These are phyloP conservation scores for Eucalyptus regnans DNA, from an alignment of 345 rosid genomes.

Conservation along the genomic window DNA sequence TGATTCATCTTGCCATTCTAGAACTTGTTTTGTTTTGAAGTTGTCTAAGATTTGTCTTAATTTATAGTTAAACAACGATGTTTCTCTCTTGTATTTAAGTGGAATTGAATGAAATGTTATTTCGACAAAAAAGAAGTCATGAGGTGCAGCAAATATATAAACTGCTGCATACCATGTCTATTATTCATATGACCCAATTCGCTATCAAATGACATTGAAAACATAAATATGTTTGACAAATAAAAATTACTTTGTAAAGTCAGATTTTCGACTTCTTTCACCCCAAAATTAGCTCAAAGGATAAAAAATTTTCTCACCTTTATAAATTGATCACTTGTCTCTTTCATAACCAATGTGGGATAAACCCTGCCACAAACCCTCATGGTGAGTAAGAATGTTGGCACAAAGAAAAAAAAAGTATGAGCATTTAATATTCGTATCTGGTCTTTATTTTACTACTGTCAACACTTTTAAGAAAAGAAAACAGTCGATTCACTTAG, in stretches of 20 bases:
- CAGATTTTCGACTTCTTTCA: fast-evolving
- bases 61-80: no score
- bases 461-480: not conserved
- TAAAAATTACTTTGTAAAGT: not conserved
- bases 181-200: not conserved
- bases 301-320: fast-evolving
- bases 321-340: no score
- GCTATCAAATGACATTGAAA: not conserved
- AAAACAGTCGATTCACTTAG: not conserved
- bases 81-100: not conserved
- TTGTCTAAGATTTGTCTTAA: not conserved
- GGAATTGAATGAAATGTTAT: not conserved
- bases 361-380: not conserved
- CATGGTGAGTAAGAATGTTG: not conserved
- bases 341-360: not conserved
- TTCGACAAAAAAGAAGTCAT: not conserved
- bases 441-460: not conserved
- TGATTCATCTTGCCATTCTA: not conserved
- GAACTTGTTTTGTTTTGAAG: not conserved
- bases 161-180: not conserved
- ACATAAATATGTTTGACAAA: not conserved
- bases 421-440: not conserved
- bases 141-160: not conserved
- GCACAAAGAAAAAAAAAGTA: no score
- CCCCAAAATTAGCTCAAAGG: fast-evolving